Conservation (phyloP, 2,329 filamentous ascomycete species). For the Neofusicoccum sp. region DNA sequence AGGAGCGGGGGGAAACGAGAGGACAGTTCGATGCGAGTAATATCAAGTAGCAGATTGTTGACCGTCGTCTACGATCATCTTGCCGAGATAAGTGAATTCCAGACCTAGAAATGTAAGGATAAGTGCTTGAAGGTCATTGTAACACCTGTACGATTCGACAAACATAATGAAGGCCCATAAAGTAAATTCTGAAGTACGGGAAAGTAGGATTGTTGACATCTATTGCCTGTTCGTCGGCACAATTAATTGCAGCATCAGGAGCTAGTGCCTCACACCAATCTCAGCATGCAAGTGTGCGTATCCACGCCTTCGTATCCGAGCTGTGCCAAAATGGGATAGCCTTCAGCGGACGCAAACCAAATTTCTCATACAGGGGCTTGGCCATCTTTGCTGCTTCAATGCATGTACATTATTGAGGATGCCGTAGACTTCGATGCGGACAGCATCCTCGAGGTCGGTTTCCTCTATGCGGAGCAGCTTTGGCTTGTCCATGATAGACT, state of each 20-base stretch:
- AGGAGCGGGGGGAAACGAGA: no score
- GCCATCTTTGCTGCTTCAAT: constrained; percentile 30
- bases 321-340: background rate
- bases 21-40: no score
- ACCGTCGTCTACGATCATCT: no score
- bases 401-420: background rate
- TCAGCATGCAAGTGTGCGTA: constrained; percentile 26
- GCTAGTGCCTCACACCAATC: constrained; percentile 9
- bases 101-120: no score
- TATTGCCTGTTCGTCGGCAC: background rate
- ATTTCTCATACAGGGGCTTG: constrained; percentile 34
- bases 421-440: background rate
- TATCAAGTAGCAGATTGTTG: no score
- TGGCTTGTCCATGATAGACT: background rate
- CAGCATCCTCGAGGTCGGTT: background rate
- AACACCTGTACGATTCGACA: no score
- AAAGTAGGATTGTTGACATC: no score
- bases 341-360: constrained; percentile 27
- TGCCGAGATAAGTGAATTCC: no score
- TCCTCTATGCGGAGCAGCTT: background rate
- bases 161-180: no score
- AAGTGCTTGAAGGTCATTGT: no score
- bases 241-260: background rate
- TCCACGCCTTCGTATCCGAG: background rate
- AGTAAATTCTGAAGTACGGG: no score